Evolutionary conservation across 75 land plant genomes (phyloP).

Genomic region (Pinus taeda): DNA sequence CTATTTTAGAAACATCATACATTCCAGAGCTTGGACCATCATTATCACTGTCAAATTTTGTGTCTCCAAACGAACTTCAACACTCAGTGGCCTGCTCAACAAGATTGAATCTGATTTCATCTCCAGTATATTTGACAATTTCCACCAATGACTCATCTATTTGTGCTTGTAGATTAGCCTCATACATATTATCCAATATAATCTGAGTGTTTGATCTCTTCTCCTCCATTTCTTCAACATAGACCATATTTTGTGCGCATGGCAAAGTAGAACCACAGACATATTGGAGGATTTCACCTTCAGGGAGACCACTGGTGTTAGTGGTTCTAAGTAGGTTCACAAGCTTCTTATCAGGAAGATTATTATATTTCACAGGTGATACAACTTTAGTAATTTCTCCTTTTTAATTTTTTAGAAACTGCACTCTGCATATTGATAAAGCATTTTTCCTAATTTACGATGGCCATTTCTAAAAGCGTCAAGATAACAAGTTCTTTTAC

Average conservation of each 20-base stretch:
- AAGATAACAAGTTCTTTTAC: too few relatives aligned
- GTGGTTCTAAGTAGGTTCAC: too few relatives aligned
- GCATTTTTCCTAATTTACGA: too few relatives aligned
- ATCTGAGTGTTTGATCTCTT: background rate
- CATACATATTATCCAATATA: background rate
- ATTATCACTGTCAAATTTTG: conserved; percentile 8
- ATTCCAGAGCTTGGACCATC: too few relatives aligned
- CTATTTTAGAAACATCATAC: too few relatives aligned
- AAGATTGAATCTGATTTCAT: conserved; percentile 18
- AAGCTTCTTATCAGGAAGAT: background rate
- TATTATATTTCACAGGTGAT: background rate
- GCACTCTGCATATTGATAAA: too few relatives aligned
- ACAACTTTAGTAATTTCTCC: background rate
- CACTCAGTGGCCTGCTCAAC: conserved; percentile 38
- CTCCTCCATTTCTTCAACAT: background rate
- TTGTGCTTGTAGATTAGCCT: background rate
- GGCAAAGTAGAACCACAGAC: background rate
- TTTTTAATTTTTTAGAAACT: too few relatives aligned
- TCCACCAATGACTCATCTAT: conserved; percentile 4
- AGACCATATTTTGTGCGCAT: conserved; percentile 5
- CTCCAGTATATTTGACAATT: conserved; percentile 9
- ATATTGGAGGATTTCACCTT: background rate
- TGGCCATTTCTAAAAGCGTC: too few relatives aligned
- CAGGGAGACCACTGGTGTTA: background rate
- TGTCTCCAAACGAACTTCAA: conserved; percentile 41